phyloP scores from a whole-genome alignment of 2,329 filamentous ascomycete species.

The Malbranchea cinnamomea region DNA sequence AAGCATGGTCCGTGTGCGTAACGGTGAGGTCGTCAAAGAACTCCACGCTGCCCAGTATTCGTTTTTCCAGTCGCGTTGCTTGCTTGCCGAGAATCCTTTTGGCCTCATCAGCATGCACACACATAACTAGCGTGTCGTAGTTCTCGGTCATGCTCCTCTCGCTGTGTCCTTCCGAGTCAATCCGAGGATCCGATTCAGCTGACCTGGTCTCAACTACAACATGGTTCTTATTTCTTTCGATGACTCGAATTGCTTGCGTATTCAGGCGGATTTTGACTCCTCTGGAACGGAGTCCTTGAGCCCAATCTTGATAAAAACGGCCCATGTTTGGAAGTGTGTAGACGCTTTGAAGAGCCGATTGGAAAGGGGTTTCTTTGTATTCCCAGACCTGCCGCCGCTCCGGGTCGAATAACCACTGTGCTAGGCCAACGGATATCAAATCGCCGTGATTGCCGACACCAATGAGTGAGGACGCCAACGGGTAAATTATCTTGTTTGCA shows the following conservation, averaged over 20 bases:
- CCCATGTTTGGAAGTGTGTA: constrained; percentile 47
- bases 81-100: constrained; percentile 38
- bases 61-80: constrained; percentile 45
- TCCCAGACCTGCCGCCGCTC: constrained; percentile 46
- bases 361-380: constrained; percentile 39
- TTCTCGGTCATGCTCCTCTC: constrained; percentile 32
- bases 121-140: constrained; percentile 47
- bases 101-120: constrained; percentile 39
- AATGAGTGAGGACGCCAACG: constrained; percentile 57
- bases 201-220: constrained; percentile 29
- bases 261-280: constrained; percentile 43
- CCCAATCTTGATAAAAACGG: constrained; percentile 43
- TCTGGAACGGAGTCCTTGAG: constrained; percentile 33
- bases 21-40: constrained; percentile 49
- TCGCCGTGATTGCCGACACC: constrained; percentile 62
- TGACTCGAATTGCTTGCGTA: constrained; percentile 37
- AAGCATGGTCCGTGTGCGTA: constrained; percentile 42
- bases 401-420: constrained; percentile 45
- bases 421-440: constrained; percentile 53
- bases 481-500: constrained; percentile 54
- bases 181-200: constrained; percentile 8
- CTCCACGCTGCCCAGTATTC: constrained; percentile 55
- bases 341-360: constrained; percentile 41
- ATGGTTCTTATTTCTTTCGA: constrained; percentile 35
- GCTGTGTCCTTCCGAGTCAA: constrained; percentile 18